Percentiles rank a stretch among this genome's conserved stretches.
These are phyloP conservation scores for Prosopis cineraria DNA, from an alignment of 306 rosid genomes.

Conservation along the genomic window DNA sequence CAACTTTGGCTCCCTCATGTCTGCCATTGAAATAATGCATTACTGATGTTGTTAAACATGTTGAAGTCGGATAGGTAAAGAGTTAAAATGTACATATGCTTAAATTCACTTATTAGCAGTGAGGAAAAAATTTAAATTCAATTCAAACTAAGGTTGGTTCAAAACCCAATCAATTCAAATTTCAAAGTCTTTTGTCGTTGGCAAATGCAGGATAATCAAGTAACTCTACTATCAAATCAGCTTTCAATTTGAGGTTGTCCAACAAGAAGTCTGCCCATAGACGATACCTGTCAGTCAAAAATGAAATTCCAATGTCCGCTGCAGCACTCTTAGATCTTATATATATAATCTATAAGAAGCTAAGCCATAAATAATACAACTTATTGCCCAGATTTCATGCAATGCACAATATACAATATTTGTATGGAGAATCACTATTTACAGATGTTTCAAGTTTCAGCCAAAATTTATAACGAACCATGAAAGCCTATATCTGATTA, in stretches of 20 bases:
- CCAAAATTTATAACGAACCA: neutral
- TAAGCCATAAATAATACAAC: neutral
- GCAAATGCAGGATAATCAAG: neutral
- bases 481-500: neutral
- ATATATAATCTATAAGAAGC: neutral
- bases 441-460: neutral
- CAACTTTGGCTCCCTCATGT: slow-evolving; percentile 74
- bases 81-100: slow-evolving; percentile 25
- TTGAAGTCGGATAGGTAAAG: slow-evolving; percentile 11
- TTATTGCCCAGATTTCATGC: too few relatives aligned
- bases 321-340: neutral
- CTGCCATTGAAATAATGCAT: slow-evolving; percentile 50
- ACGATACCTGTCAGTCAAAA: slow-evolving; percentile 20
- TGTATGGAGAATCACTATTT: neutral
- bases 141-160: neutral
- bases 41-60: slow-evolving; percentile 34
- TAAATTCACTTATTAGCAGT: neutral
- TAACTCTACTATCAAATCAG: slow-evolving; percentile 7
- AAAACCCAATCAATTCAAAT: neutral
- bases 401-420: neutral
- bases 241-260: slow-evolving; percentile 2
- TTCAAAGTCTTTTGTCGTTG: neutral
- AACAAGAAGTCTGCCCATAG: neutral
- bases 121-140: neutral
- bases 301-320: neutral